A percentile compares a stretch with the other conserved stretches of the same genome.
Conservation (phyloP, 2,329 filamentous ascomycete genomes). For the Apiospora rasikravindrae region DNA sequence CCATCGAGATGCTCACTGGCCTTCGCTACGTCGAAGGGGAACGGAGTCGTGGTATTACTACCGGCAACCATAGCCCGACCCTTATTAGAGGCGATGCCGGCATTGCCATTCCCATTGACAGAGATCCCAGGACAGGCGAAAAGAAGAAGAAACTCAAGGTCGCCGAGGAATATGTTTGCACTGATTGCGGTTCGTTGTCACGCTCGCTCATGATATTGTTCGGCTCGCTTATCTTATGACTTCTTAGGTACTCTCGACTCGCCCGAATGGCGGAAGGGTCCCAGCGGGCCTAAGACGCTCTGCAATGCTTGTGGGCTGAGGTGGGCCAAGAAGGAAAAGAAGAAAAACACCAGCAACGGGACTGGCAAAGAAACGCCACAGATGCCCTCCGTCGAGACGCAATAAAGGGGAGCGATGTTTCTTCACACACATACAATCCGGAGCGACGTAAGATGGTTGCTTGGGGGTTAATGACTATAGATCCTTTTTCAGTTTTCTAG, state of each 20-base stretch:
- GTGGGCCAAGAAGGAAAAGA: slow-evolving; percentile 85
- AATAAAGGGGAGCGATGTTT: background rate
- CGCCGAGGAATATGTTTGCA: slow-evolving; percentile 90
- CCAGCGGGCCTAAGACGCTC: slow-evolving; percentile 88
- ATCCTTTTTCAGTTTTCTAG: slow-evolving; percentile 3
- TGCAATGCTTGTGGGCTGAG: slow-evolving; percentile 91
- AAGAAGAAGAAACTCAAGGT: slow-evolving; percentile 90
- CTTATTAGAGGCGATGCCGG: slow-evolving; percentile 86
- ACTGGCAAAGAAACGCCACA: slow-evolving; percentile 20
- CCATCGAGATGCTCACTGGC: slow-evolving; percentile 92
- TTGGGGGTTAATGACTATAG: slow-evolving; percentile 13
- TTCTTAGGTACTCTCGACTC: slow-evolving; percentile 77
- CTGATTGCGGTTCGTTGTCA: slow-evolving; percentile 77
- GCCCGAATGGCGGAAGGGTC: slow-evolving; percentile 95
- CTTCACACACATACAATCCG: background rate
- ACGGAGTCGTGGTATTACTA: slow-evolving; percentile 84
- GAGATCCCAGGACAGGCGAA: slow-evolving; percentile 72
- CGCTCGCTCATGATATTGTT: background rate
- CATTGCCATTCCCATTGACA: slow-evolving; percentile 81
- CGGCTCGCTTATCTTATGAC: slow-evolving; percentile 17
- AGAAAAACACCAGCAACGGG: slow-evolving; percentile 44
- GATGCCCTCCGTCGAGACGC: background rate
- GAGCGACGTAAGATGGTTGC: background rate
- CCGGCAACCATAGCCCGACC: slow-evolving; percentile 79
- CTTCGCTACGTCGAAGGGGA: slow-evolving; percentile 88